Evolutionary conservation across 345 rosid genomes (phyloP), one percentile per base, ranked within the genome.

Genomic region (Camelina hispida): DNA sequence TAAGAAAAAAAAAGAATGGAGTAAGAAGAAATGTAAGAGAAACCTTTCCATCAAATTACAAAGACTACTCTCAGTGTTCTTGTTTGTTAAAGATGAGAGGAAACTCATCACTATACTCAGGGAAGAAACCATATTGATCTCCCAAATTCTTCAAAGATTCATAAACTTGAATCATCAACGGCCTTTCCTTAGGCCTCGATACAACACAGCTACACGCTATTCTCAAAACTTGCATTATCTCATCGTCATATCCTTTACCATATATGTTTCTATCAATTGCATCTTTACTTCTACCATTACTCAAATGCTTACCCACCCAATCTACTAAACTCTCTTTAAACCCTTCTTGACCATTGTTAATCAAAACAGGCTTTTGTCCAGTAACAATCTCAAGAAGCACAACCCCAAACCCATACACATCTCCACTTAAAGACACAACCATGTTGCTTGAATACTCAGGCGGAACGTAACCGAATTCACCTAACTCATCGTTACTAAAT

Each of bases 301-400:
- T 76, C 61, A 67, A 57, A 34, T 69, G 46, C 59, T 66, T 80
- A 62, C 68, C 76, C 34, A 85, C 85, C 93, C 88, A 88, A 16
- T 86, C 87, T 74, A 88, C 90, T 69, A 88, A 75, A 80, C 80
- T 85, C 44, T 84, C 88, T 62, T 78, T 86, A 63, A 84, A 88
- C 50, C 79, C 87, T 15, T 83, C 88, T 17, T 82, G 86, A 9
- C 72, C 84, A 9, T 51, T 63, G 50, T 37, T 77, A n/a, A 72
- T 48, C 30, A 59, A 85, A 25, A 82, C 23, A 7, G 87, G 84
- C 38, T 83, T 85, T 75, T 83, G 82, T 25, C 87, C 87, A 0
- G 87, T 80, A 10, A 82, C 82, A 48, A 84, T 66, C 62, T 82
- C 85, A 15, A 84, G 75, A 69, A 87, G 89, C 59, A 87, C 89